Evolutionary conservation across 495 filamentous ascomycete species (phyloP), one percentile per base, ranked within the genome.

Genomic region (Xylaria longipes): DNA sequence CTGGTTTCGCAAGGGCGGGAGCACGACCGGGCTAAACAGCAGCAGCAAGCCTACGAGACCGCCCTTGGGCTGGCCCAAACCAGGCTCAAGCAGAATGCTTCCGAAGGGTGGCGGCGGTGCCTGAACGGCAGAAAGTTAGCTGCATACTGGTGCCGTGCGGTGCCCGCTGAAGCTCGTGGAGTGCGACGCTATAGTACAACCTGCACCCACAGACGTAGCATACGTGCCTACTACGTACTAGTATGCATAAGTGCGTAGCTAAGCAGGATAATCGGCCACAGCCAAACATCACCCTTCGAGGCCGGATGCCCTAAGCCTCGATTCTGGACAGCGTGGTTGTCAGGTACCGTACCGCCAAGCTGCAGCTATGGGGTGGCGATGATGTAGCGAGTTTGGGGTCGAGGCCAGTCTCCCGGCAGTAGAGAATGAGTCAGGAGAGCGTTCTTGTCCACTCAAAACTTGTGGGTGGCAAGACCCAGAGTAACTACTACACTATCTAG

Each of bases 31-130:
- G 54, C 41, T 41, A 41, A 48, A 69, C 43, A 25, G 69, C 41
- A 25, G 69, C 41, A 37, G 65, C 50, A 62, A n/a, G 31, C 29
- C 54, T 3, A 33, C 29, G 54, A 12, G 20, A 12, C 37, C 43
- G 52, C 43, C 27, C 35, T 66, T 63, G 70, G 63, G 61, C 37
- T 46, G 54, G 43, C 60, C 70, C 52, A 70, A 71, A 45, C 71
- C 65, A 78, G 73, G 72, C 72, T 71, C 70, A 71, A 73, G 68
- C 68, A 65, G 70, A 54, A 70, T 31, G 52, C 61, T 70, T 71
- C 73, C 74, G 76, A 74, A 43, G 48, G 56, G 68, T 54, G 57
- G 68, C 57, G 68, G 46, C 68, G 72, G 72, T 72, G 71, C 74
- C 74, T 73, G 69, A 70, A 72, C 60, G 46, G 62, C 54, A 69